Evolutionary conservation across 73 alveolate genomes (phyloP).

Genomic region (Durusdinium trenchii): DNA sequence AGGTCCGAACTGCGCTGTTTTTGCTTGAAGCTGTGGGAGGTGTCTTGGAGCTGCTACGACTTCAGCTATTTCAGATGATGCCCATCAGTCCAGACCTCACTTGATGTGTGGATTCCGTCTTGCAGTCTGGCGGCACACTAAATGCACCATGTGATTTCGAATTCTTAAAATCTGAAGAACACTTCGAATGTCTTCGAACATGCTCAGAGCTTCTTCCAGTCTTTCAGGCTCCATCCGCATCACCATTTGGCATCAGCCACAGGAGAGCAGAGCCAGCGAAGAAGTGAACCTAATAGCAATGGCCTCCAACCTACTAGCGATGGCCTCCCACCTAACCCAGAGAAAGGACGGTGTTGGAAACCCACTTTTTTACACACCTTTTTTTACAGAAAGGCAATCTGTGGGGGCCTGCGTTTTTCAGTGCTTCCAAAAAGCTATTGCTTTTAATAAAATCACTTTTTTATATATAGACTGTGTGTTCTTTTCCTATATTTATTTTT

Average conservation of each 20-base stretch:
- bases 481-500: too few species aligned
- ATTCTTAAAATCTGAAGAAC: not conserved
- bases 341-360: too few species aligned
- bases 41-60: slow-evolving; percentile 37
- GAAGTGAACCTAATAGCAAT: not conserved
- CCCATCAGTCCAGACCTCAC: slow-evolving; percentile 35
- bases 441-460: too few species aligned
- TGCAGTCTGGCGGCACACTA: not conserved
- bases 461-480: too few species aligned
- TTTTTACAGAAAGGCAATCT: too few species aligned
- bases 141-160: not conserved
- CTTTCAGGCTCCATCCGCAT: slow-evolving; percentile 63
- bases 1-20: too few species aligned
- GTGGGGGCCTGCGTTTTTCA: too few species aligned
- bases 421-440: too few species aligned
- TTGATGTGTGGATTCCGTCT: not conserved
- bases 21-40: not conserved
- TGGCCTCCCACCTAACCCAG: too few species aligned
- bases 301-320: not conserved
- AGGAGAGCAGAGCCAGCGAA: slow-evolving; percentile 5
- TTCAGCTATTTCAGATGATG: slow-evolving; percentile 49
- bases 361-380: too few species aligned
- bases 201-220: too few species aligned
- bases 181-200: not conserved
- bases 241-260: slow-evolving; percentile 57